phyloP scores from a whole-genome alignment of 148 eudicot genomes.

The Persicaria maculosa region DNA sequence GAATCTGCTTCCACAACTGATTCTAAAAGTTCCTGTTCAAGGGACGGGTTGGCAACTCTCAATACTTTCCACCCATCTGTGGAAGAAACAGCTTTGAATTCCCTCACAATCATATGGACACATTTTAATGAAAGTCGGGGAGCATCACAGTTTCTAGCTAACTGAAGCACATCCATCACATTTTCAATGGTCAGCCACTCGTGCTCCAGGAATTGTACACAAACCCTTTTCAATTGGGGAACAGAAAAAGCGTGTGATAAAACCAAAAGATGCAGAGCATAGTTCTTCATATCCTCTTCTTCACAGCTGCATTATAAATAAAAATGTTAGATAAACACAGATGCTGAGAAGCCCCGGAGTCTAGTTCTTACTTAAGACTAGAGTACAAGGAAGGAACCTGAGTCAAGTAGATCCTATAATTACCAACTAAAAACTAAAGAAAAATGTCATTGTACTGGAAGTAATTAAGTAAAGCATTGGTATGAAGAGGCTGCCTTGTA shows the following conservation, averaged over 20 bases:
- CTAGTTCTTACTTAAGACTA: too few relatives aligned
- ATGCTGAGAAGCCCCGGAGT: background rate
- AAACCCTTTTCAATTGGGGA: slow-evolving; percentile 51
- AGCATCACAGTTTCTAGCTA: slow-evolving; percentile 67
- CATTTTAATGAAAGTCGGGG: slow-evolving; percentile 54
- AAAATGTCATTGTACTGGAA: too few relatives aligned
- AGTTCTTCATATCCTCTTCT: slow-evolving; percentile 63
- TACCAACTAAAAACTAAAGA: too few relatives aligned
- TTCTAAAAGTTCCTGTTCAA: slow-evolving; percentile 79
- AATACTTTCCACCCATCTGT: slow-evolving; percentile 84
- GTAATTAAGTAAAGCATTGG: too few relatives aligned
- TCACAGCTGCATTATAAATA: slow-evolving; percentile 42
- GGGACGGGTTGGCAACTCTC: slow-evolving; percentile 54
- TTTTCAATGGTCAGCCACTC: slow-evolving; percentile 49
- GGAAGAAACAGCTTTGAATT: slow-evolving; percentile 50
- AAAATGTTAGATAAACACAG: background rate
- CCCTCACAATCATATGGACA: slow-evolving; percentile 42
- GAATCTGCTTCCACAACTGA: slow-evolving; percentile 70
- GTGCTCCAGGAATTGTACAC: slow-evolving; percentile 50
- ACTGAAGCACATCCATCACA: slow-evolving; percentile 69
- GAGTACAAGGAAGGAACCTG: too few relatives aligned
- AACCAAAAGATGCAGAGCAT: slow-evolving; percentile 64
- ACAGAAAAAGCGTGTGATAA: slow-evolving; percentile 58
- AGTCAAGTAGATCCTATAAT: too few relatives aligned
- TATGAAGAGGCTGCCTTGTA: too few relatives aligned